These are phyloP conservation scores for Coemansia sp. DNA, from an alignment of 371 early-diverging fungal genomes.

Conservation along the genomic window DNA sequence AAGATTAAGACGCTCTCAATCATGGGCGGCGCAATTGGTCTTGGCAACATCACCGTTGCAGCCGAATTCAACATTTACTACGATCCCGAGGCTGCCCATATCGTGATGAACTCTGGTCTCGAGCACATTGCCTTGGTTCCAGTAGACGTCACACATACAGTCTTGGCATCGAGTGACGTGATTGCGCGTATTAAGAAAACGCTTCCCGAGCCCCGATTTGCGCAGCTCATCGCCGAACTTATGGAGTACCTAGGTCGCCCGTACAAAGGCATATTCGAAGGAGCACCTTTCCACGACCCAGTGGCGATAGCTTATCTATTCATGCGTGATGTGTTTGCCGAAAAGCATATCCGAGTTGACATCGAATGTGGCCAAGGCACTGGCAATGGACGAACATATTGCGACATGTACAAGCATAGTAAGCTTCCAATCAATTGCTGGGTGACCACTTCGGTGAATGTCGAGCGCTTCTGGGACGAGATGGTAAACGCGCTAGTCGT, in stretches of 20 bases:
- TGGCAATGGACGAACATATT: constrained; percentile 6
- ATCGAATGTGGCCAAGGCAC: constrained; percentile 11
- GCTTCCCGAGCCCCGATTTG: constrained; percentile 21
- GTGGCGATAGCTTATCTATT: constrained; percentile 40
- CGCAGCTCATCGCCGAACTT: constrained; percentile 29
- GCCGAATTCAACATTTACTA: constrained; percentile 50
- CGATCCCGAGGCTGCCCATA: constrained; percentile 51
- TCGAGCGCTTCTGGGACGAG: constrained; percentile 13
- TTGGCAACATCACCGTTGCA: constrained; percentile 38
- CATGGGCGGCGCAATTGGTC: constrained; percentile 50
- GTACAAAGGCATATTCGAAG: constrained; percentile 28
- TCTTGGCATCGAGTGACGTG: constrained; percentile 17
- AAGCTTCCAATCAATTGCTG: constrained; percentile 9
- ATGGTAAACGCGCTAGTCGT: constrained; percentile 13
- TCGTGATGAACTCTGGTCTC: constrained; percentile 37
- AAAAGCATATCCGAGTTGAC: constrained; percentile 26
- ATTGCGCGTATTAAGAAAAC: constrained; percentile 18
- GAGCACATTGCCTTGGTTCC: constrained; percentile 39
- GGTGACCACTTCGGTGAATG: constrained; percentile 11
- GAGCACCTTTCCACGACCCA: constrained; percentile 47
- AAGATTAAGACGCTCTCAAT: constrained; percentile 40
- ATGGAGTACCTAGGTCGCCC: constrained; percentile 24
- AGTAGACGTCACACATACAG: constrained; percentile 44
- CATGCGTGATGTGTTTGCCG: constrained; percentile 27
- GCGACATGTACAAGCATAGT: constrained; percentile 3